Evolutionary conservation across 345 rosid species (phyloP).

Genomic region (Eucalyptus curtisii): DNA sequence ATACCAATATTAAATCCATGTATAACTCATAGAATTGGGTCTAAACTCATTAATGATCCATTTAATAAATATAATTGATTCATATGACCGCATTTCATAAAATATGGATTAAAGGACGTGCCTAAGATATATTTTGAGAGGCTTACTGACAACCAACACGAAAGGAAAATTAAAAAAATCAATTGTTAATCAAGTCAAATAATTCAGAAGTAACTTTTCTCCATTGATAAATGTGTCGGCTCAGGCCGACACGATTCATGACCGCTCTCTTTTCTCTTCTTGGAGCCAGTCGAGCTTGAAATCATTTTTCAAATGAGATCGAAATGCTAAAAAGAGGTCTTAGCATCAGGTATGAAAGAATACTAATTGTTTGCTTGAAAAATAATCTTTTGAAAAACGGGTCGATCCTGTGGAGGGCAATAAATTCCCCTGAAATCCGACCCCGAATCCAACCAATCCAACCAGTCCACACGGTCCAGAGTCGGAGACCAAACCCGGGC

Average conservation of each 20-base stretch:
- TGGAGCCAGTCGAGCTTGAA: too few species aligned
- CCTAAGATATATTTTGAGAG: too few species aligned
- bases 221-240: accelerated
- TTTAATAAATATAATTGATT: too few species aligned
- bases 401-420: neutral
- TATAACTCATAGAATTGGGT: accelerated
- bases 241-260: too few species aligned
- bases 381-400: too few species aligned
- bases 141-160: accelerated
- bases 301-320: too few species aligned
- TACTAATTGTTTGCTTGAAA: too few species aligned
- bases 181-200: accelerated
- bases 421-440: neutral
- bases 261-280: accelerated
- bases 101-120: accelerated
- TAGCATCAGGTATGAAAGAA: too few species aligned
- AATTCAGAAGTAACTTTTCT: accelerated
- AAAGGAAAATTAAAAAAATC: accelerated
- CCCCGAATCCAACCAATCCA: neutral
- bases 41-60: too few species aligned
- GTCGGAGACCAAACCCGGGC: neutral
- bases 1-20: accelerated
- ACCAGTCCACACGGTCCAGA: neutral
- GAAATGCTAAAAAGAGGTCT: too few species aligned
- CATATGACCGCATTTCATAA: accelerated